These are phyloP conservation scores for Alisma plantagoaquatica DNA, from an alignment of 106 monocot species.

Conservation along the genomic window DNA sequence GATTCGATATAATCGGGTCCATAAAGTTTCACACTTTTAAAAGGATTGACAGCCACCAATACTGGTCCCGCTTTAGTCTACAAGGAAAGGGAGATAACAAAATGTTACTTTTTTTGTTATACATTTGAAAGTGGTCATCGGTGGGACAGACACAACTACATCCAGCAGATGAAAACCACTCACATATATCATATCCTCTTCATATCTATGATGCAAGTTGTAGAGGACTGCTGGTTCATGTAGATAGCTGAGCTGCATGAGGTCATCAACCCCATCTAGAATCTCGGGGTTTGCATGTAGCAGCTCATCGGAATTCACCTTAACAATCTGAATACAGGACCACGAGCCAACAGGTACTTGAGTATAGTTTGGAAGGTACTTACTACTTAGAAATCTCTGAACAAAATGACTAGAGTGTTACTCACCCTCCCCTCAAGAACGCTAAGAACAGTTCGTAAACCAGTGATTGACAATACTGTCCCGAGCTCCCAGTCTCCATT, in stretches of 20 bases:
- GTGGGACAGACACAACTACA: not conserved
- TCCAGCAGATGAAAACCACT: slow-evolving; percentile 13
- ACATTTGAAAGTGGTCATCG: not conserved
- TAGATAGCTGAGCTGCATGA: slow-evolving; percentile 97
- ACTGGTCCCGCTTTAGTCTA: slow-evolving; percentile 99
- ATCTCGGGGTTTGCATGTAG: slow-evolving; percentile 91
- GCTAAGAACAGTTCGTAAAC: slow-evolving; percentile 39
- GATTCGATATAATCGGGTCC: slow-evolving; percentile 69
- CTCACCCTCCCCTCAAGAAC: slow-evolving; percentile 61
- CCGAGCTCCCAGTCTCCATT: slow-evolving; percentile 85
- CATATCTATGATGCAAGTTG: slow-evolving; percentile 85
- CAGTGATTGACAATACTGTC: slow-evolving; percentile 51
- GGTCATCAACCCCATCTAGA: slow-evolving; percentile 93
- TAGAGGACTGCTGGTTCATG: slow-evolving; percentile 91
- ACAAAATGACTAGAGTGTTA: too few species aligned
- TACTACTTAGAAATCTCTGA: not conserved
- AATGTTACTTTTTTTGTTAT: not conserved
- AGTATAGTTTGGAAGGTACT: not conserved
- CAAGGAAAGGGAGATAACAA: not conserved
- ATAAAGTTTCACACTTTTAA: slow-evolving; percentile 75
- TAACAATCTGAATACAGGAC: slow-evolving; percentile 49
- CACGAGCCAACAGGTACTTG: not conserved
- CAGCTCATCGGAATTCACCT: slow-evolving; percentile 43
- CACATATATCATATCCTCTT: slow-evolving; percentile 84
- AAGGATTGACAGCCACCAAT: slow-evolving; percentile 92